A percentile compares a stretch with the other conserved stretches of the same genome.
These are phyloP conservation scores for Solanum piurae DNA, from an alignment of 257 asterid genomes.

Conservation along the genomic window DNA sequence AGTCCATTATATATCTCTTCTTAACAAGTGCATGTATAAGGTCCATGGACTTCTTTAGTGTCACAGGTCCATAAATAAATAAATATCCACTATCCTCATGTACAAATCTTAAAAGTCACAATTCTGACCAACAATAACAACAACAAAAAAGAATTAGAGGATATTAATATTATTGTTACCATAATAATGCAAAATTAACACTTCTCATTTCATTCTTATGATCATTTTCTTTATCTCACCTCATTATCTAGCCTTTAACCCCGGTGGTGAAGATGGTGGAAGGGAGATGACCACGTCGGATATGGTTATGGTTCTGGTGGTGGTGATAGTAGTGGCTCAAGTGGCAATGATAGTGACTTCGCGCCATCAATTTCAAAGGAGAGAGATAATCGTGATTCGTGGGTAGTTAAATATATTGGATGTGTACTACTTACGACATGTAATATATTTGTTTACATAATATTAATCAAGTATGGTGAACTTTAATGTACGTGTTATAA, in stretches of 20 bases:
- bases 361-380: neutral
- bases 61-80: neutral
- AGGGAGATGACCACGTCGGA: neutral
- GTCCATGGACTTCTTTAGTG: neutral
- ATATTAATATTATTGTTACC: neutral
- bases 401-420: neutral
- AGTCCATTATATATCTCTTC: neutral
- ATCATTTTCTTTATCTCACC: neutral
- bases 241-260: neutral
- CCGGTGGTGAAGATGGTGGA: neutral
- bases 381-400: neutral
- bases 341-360: neutral
- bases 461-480: neutral
- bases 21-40: neutral
- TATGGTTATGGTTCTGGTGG: slow-evolving; percentile 4
- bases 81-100: neutral
- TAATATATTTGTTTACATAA: too few species aligned
- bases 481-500: neutral
- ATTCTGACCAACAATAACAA: neutral
- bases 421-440: neutral
- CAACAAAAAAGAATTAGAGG: neutral
- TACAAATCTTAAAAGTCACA: neutral
- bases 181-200: neutral
- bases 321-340: neutral
- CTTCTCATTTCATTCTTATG: neutral